phyloP scores from a whole-genome alignment of 306 rosid genomes.

The Prunus salicina region DNA sequence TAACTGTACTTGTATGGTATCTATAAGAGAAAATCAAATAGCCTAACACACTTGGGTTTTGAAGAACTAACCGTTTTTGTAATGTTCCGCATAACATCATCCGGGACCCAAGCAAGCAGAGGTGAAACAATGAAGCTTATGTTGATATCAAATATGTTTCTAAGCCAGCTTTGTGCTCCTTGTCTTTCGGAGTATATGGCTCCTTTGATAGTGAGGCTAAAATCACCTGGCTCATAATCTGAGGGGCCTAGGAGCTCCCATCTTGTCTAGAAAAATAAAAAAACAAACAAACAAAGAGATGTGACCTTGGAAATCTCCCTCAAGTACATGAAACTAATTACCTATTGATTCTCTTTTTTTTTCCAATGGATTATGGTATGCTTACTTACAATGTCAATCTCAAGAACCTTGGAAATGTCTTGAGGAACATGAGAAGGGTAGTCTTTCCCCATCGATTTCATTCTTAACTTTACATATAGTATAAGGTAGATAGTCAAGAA shows the following conservation, averaged over 20 bases:
- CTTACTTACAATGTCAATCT: constrained; percentile 56
- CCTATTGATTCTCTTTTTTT: too few relatives aligned
- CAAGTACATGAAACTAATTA: neutral
- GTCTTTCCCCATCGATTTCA: constrained; percentile 49
- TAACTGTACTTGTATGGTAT: too few relatives aligned
- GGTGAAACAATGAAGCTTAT: constrained; percentile 29
- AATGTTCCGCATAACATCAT: constrained; percentile 1
- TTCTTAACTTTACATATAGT: constrained; percentile 27
- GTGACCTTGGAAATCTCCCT: neutral
- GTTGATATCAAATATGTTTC: constrained; percentile 26
- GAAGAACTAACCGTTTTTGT: constrained; percentile 25
- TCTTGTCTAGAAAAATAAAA: constrained; percentile 3
- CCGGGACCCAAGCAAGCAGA: constrained; percentile 32
- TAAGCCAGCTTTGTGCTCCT: constrained; percentile 33
- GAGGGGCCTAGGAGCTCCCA: constrained; percentile 37
- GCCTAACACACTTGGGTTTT: neutral
- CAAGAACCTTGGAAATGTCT: constrained; percentile 35
- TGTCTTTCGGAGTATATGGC: constrained; percentile 37
- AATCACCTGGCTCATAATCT: neutral
- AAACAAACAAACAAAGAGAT: neutral
- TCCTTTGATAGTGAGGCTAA: constrained; percentile 20
- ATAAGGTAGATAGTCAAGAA: constrained; percentile 32
- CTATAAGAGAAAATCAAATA: neutral
- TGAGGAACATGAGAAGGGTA: constrained; percentile 49
- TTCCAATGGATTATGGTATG: neutral